Percentiles rank a stretch among this genome's conserved stretches.
These are phyloP conservation scores for Boletus huronensis DNA, from an alignment of 768 basidiomycete genomes.

Conservation along the genomic window DNA sequence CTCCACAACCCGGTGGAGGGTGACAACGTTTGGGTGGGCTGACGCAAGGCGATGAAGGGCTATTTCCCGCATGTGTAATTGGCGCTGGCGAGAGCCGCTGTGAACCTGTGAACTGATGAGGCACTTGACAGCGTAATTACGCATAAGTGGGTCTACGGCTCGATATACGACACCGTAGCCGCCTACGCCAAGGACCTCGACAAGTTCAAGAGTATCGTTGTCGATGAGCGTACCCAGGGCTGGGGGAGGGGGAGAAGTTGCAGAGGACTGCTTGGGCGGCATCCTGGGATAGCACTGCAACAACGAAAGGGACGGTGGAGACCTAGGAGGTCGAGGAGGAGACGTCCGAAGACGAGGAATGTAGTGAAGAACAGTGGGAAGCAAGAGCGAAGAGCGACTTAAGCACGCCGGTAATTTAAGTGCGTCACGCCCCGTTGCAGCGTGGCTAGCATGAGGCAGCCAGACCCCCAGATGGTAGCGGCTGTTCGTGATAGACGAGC, in stretches of 20 bases:
- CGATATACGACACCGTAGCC: constrained; percentile 96
- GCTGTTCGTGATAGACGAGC: constrained; percentile 33
- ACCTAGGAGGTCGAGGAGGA: constrained; percentile 24
- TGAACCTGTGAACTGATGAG: constrained; percentile 54
- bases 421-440: constrained; percentile 30
- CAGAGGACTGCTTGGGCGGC: constrained; percentile 32
- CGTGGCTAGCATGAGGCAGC: constrained; percentile 37
- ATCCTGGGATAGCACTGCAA: constrained; percentile 23
- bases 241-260: constrained; percentile 45
- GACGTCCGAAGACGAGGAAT: constrained; percentile 23
- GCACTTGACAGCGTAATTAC: constrained; percentile 89
- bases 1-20: constrained; percentile 84
- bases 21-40: constrained; percentile 78
- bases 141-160: constrained; percentile 57
- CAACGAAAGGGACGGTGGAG: constrained; percentile 14
- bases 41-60: constrained; percentile 72
- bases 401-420: constrained; percentile 31
- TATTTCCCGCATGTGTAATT: constrained; percentile 87
- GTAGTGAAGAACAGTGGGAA: constrained; percentile 20
- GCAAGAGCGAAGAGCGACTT: constrained; percentile 25
- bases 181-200: constrained; percentile 85
- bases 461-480: constrained; percentile 29
- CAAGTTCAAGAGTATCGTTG: constrained; percentile 74
- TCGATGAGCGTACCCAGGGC: constrained; percentile 79
- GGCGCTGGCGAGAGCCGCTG: constrained; percentile 52